phyloP scores from a whole-genome alignment of 257 asterid genomes.

The Ajuga chamaepitys region DNA sequence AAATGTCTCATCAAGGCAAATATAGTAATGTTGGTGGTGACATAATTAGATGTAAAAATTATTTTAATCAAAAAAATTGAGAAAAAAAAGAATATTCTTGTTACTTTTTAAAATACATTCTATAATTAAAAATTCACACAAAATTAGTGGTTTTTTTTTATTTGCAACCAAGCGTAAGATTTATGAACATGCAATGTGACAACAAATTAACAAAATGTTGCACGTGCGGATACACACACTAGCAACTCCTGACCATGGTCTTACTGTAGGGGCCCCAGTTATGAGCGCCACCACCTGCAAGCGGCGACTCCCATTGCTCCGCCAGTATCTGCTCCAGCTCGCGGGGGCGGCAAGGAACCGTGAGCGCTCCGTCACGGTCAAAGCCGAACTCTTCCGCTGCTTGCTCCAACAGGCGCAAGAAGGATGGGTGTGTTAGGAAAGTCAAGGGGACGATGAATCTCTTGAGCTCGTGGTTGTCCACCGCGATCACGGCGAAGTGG shows the following conservation, averaged over 20 bases:
- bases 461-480: conserved; percentile 32
- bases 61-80: too few relatives aligned
- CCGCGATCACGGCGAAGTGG: conserved; percentile 33
- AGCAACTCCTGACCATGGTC: conserved; percentile 24
- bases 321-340: conserved; percentile 28
- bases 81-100: too few relatives aligned
- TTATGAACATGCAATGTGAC: background rate
- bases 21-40: too few relatives aligned
- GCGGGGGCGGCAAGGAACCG: conserved; percentile 50
- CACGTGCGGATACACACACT: background rate
- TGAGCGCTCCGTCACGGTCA: conserved; percentile 53
- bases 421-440: conserved; percentile 48
- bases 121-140: too few relatives aligned
- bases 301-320: conserved; percentile 15
- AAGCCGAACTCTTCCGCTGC: conserved; percentile 80
- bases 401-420: conserved; percentile 54
- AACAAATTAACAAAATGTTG: background rate
- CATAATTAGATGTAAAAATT: too few relatives aligned
- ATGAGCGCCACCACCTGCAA: background rate
- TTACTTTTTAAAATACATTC: too few relatives aligned
- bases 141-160: too few relatives aligned
- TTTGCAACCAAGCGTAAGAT: too few relatives aligned
- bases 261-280: conserved; percentile 14
- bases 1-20: too few relatives aligned
- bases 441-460: conserved; percentile 56